Percentiles rank a stretch among this genome's conserved stretches.
Conservation (phyloP, 306 rosid genomes). For the Luffa acutangula region DNA sequence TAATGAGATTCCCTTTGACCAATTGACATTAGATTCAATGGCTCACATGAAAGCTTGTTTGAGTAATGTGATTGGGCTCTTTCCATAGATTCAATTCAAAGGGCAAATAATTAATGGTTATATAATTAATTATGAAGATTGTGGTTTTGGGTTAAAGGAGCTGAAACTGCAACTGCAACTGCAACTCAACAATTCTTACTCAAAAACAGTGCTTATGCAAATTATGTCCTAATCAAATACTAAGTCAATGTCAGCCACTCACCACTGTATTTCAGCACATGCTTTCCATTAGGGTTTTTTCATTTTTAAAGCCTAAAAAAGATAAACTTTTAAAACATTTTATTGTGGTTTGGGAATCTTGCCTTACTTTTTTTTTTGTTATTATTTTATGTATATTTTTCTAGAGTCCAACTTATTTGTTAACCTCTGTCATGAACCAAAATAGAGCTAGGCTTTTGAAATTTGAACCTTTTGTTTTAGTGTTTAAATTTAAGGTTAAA, state of each 20-base stretch:
- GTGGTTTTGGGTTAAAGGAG: neutral
- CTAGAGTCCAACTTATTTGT: neutral
- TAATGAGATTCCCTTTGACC: neutral
- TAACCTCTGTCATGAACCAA: neutral
- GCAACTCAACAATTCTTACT: neutral
- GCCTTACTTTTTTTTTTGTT: too few relatives aligned
- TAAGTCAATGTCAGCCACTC: neutral
- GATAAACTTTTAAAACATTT: neutral
- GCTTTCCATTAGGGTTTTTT: neutral
- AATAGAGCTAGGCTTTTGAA: neutral
- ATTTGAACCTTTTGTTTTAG: neutral
- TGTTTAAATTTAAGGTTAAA: too few relatives aligned
- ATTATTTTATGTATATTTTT: too few relatives aligned
- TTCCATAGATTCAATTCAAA: constrained; percentile 1
- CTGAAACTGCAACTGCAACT: neutral
- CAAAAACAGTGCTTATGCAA: neutral
- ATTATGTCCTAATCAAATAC: neutral
- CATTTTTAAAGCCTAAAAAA: neutral
- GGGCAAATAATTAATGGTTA: neutral
- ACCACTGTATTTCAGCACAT: neutral
- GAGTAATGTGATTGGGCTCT: neutral
- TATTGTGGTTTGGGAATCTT: neutral
- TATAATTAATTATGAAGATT: neutral
- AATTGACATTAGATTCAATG: neutral
- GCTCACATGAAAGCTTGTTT: neutral